A percentile compares a stretch with the other conserved stretches of the same genome.
Conservation (phyloP, 2,329 filamentous ascomycete genomes). For the Fusarium bactridioides region DNA sequence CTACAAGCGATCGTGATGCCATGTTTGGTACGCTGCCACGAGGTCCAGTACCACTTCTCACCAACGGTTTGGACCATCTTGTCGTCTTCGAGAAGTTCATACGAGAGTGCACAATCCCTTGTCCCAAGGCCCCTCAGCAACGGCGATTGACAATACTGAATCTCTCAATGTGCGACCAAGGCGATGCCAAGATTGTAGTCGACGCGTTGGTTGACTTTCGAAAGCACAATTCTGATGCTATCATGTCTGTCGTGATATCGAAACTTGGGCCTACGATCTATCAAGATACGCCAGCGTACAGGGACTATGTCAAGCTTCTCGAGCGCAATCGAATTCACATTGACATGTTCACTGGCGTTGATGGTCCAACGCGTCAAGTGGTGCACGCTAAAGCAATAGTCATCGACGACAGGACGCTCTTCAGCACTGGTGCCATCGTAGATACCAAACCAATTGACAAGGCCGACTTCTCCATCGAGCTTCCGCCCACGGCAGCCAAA, state of each 20-base stretch:
- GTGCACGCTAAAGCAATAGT: slow-evolving; percentile 1
- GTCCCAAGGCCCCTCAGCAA: fast-evolving
- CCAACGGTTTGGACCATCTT: not conserved
- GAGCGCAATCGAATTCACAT: not conserved
- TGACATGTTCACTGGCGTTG: not conserved
- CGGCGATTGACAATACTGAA: not conserved
- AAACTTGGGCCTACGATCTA: not conserved
- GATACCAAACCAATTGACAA: slow-evolving; percentile 1
- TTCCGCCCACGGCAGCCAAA: not conserved
- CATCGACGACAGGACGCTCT: not conserved
- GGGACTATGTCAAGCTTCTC: not conserved
- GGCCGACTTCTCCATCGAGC: slow-evolving; percentile 1
- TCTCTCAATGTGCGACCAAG: slow-evolving; percentile 1
- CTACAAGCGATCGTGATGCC: not conserved
- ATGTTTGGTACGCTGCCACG: not conserved
- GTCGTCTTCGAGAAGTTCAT: not conserved
- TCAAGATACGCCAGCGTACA: not conserved
- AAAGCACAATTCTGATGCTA: not conserved
- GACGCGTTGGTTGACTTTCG: not conserved
- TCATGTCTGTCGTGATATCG: not conserved
- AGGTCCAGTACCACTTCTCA: not conserved
- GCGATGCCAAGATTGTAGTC: not conserved
- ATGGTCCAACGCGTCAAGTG: not conserved
- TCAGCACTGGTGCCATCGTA: not conserved
- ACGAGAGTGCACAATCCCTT: not conserved